Evolutionary conservation across 2,329 filamentous ascomycete genomes (phyloP), one percentile per base, ranked within the genome.

Genomic region (Aspergillus sp.): DNA sequence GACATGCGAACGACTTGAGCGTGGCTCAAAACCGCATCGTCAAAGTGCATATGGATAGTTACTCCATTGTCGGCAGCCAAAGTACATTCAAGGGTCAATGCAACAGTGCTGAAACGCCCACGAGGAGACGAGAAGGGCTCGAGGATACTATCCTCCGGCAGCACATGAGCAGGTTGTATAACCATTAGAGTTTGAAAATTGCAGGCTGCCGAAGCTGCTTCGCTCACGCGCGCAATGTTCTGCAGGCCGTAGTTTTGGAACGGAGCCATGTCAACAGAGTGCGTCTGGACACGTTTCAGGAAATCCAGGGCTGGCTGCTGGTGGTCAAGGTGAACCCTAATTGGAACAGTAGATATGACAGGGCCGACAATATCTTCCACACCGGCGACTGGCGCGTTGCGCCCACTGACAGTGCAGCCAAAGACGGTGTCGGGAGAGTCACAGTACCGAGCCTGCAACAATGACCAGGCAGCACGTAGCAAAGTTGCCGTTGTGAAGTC

Each of bases 201-300:
- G 37, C 60, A 64, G 13, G 58, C 60, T 6, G 47, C 41, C 5
- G 49, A 47, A 4, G 54, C 49, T 25, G 58, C 53, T 1, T 65
- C 54, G 39, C 68, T 70, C 8, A 74, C 50, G 10, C 62, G 58
- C 10, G 72, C 68, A 36, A 67, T 66, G 30, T 62, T 55, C 29
- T 64, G 62, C 5, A 67, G 32, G 3, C 62, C 63, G 5, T 71
- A 66, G 47, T 81, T 74, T 54, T 81, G 71, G 43, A 75, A 68
- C 0, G 72, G 68, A 2, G 76, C 75, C 34, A 72, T 66, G 4
- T 61, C 55, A 0, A 72, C 58, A 0, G 66, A 68, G 33, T 69
- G 65, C 13, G 67, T 53, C 24, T 78, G 73, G 3, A 78, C 62
- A 2, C 57, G 50, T 28, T 68, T 61, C 3, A 80, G 55, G 39